phyloP scores from a whole-genome alignment of 2,329 filamentous ascomycete genomes.

The Parastagonospora nodorum region DNA sequence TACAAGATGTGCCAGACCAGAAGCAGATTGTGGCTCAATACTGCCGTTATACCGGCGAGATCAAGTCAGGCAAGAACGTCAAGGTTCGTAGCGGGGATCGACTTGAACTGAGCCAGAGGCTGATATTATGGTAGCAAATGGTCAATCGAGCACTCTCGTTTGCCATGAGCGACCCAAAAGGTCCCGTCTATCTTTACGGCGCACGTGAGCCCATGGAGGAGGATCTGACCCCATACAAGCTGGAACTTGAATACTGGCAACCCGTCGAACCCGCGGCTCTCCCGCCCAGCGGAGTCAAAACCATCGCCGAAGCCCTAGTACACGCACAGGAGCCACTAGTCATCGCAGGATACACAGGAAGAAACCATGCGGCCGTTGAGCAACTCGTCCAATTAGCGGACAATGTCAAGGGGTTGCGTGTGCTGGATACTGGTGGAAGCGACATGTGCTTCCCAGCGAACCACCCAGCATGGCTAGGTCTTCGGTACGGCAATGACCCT shows the following conservation, averaged over 20 bases:
- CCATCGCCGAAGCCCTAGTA: constrained; percentile 67
- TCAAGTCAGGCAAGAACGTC: constrained; percentile 82
- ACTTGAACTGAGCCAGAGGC: not conserved
- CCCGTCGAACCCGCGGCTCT: constrained; percentile 71
- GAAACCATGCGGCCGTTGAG: constrained; percentile 67
- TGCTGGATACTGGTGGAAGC: constrained; percentile 76
- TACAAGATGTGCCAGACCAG: constrained; percentile 82
- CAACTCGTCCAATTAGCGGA: constrained; percentile 71
- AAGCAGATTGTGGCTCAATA: constrained; percentile 82
- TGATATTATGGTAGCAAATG: constrained; percentile 62
- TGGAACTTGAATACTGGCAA: constrained; percentile 73
- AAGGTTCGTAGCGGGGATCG: constrained; percentile 55
- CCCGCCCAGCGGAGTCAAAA: constrained; percentile 58
- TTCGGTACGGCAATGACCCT: constrained; percentile 76
- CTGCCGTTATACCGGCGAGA: constrained; percentile 80
- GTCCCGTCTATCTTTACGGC: constrained; percentile 79
- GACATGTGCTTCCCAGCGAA: constrained; percentile 75
- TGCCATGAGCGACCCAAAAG: constrained; percentile 75
- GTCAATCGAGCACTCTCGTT: constrained; percentile 85
- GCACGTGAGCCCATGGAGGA: constrained; percentile 83
- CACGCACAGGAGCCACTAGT: constrained; percentile 69
- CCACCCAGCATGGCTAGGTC: constrained; percentile 64
- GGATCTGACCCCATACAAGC: constrained; percentile 64
- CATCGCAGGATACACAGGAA: constrained; percentile 72
- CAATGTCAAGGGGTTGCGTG: constrained; percentile 69